Conservation (phyloP, 2,329 filamentous ascomycete genomes). For the Apiospora koreana region DNA sequence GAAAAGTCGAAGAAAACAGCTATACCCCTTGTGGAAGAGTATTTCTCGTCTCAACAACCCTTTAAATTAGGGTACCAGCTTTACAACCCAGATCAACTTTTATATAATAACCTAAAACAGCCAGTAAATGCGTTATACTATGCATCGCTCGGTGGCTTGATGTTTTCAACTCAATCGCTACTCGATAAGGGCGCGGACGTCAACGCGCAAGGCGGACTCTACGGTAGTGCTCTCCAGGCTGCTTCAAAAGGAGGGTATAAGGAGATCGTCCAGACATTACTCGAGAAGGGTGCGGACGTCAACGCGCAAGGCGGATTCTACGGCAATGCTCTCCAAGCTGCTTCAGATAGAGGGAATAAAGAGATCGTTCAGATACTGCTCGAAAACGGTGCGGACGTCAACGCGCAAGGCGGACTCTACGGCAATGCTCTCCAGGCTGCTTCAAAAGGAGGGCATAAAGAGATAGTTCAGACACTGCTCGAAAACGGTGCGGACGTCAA, state of each 20-base stretch:
- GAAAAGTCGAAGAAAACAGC: slow-evolving; percentile 14
- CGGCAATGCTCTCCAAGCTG: no score
- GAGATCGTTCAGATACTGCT: no score
- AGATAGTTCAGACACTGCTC: slow-evolving; percentile 16
- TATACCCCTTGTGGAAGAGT: slow-evolving; percentile 1
- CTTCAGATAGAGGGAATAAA: no score
- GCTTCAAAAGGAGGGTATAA: no score
- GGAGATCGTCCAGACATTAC: no score
- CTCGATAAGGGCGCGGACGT: no score
- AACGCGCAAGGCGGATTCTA: no score
- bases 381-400: slow-evolving; percentile 24
- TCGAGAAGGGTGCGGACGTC: no score
- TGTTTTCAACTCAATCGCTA: slow-evolving; percentile 16
- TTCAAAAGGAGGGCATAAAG: slow-evolving; percentile 14
- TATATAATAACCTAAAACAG: background rate
- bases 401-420: slow-evolving; percentile 13
- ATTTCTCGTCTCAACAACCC: background rate
- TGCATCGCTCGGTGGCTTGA: slow-evolving; percentile 19
- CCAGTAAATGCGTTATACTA: slow-evolving; percentile 20
- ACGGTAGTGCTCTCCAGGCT: no score
- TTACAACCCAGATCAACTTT: background rate
- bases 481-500: background rate
- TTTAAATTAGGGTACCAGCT: slow-evolving; percentile 10
- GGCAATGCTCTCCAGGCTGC: slow-evolving; percentile 22
- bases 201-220: no score